Percentiles rank a stretch among this genome's conserved stretches.
phyloP scores from a whole-genome alignment of 2,329 filamentous ascomycete species.

The Pestalotiopsis sp. region DNA sequence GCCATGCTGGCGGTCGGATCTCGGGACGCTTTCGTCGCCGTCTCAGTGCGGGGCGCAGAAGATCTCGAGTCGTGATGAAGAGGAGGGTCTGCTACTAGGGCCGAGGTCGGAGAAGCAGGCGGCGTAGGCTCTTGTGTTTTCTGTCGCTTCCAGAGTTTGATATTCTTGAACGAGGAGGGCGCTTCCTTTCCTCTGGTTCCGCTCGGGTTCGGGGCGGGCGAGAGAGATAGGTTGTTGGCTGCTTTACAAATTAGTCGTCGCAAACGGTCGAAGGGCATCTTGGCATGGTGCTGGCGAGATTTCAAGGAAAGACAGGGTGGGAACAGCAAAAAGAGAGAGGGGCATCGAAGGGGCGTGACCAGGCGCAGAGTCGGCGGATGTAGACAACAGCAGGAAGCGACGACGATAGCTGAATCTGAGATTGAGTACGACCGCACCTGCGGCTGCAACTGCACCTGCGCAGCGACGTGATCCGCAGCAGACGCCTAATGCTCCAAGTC shows the following conservation, averaged over 20 bases:
- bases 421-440: not conserved
- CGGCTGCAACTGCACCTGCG: not conserved
- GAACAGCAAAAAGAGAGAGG: not conserved
- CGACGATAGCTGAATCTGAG: not conserved
- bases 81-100: not conserved
- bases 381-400: not conserved
- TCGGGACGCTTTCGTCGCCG: not conserved
- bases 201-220: slow-evolving; percentile 2
- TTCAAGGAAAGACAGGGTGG: not conserved
- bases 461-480: too few relatives aligned
- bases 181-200: not conserved
- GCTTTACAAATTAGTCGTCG: slow-evolving; percentile 17
- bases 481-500: too few relatives aligned
- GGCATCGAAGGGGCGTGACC: not conserved
- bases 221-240: slow-evolving; percentile 14
- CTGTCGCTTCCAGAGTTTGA: not conserved
- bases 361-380: not conserved
- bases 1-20: slow-evolving; percentile 60
- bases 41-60: not conserved
- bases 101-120: slow-evolving; percentile 1
- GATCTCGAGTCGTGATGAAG: not conserved
- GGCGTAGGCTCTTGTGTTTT: slow-evolving; percentile 7
- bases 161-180: slow-evolving; percentile 10
- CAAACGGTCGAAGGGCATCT: slow-evolving; percentile 17
- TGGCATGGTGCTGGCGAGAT: not conserved